Conservation (phyloP, 257 asterid genomes). For the Fraxinus cuspidata region DNA sequence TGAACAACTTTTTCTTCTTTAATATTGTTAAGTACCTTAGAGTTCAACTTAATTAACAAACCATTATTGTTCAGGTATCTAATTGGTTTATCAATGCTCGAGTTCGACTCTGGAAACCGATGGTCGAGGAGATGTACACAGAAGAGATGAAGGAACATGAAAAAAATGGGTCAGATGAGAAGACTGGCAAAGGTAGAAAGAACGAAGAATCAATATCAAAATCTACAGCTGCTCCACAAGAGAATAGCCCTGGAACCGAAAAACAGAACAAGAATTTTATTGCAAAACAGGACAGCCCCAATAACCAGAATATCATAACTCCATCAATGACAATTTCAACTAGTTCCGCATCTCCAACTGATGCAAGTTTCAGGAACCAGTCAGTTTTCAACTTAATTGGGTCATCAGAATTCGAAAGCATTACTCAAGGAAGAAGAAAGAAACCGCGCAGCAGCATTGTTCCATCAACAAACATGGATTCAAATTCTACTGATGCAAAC, state of each 20-base stretch:
- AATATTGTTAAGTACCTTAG: too few species aligned
- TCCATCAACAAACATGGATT: constrained; percentile 35
- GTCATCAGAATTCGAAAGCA: constrained; percentile 58
- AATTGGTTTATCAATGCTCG: constrained; percentile 99
- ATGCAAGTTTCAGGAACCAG: constrained; percentile 39
- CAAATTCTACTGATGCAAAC: constrained; percentile 36
- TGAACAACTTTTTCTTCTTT: too few species aligned
- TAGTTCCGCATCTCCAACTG: constrained; percentile 42
- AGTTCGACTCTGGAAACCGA: constrained; percentile 97
- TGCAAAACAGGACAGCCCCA: constrained; percentile 36
- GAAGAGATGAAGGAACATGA: constrained; percentile 88
- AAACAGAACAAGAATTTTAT: constrained; percentile 40
- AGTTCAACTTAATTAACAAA: not conserved
- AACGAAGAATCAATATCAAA: constrained; percentile 58
- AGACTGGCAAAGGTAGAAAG: constrained; percentile 42
- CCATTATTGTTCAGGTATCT: constrained; percentile 60
- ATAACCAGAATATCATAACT: constrained; percentile 14
- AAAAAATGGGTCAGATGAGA: constrained; percentile 59
- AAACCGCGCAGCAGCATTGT: constrained; percentile 42
- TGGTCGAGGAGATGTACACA: constrained; percentile 96
- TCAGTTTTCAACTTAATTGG: constrained; percentile 63
- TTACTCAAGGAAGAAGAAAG: constrained; percentile 68
- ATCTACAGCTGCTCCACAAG: constrained; percentile 37
- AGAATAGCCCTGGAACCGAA: constrained; percentile 39
- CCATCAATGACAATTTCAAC: constrained; percentile 32